Conservation (phyloP, 768 basidiomycete genomes). For the Cystofilobasidium capitatum region DNA sequence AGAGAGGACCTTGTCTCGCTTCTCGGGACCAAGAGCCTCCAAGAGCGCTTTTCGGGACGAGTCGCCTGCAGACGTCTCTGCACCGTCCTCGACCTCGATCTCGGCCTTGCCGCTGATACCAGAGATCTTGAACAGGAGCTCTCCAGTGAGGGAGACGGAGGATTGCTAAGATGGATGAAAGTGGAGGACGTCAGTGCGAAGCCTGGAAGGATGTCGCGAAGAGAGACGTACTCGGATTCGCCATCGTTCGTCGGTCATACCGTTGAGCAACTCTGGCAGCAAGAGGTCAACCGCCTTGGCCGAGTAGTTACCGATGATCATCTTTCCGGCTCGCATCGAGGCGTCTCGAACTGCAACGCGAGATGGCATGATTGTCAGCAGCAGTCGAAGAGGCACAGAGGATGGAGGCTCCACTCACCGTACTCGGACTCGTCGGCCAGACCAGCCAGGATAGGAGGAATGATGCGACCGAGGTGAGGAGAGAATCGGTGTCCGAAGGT, state of each 20-base stretch:
- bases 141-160: constrained; percentile 89
- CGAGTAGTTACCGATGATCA: constrained; percentile 94
- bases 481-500: constrained; percentile 96
- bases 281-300: constrained; percentile 83
- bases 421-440: constrained; percentile 88
- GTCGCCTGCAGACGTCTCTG: constrained; percentile 53
- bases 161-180: constrained; percentile 56
- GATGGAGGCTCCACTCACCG: constrained; percentile 29
- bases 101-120: constrained; percentile 86
- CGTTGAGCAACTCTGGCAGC: constrained; percentile 82
- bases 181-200: too few species aligned
- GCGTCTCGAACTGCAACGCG: constrained; percentile 64
- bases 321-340: constrained; percentile 95
- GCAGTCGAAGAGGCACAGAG: too few species aligned
- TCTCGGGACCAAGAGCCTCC: constrained; percentile 77
- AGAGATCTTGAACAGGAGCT: constrained; percentile 89
- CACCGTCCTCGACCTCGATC: constrained; percentile 56
- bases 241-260: constrained; percentile 93
- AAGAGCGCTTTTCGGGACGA: constrained; percentile 72
- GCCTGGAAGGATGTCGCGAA: neutral
- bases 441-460: constrained; percentile 81
- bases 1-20: constrained; percentile 80
- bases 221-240: constrained; percentile 66
- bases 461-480: constrained; percentile 88
- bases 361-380: neutral